Percentiles rank a stretch among this genome's conserved stretches.
Evolutionary conservation across 106 monocot genomes (phyloP).

Genomic region (Posidonia australis): DNA sequence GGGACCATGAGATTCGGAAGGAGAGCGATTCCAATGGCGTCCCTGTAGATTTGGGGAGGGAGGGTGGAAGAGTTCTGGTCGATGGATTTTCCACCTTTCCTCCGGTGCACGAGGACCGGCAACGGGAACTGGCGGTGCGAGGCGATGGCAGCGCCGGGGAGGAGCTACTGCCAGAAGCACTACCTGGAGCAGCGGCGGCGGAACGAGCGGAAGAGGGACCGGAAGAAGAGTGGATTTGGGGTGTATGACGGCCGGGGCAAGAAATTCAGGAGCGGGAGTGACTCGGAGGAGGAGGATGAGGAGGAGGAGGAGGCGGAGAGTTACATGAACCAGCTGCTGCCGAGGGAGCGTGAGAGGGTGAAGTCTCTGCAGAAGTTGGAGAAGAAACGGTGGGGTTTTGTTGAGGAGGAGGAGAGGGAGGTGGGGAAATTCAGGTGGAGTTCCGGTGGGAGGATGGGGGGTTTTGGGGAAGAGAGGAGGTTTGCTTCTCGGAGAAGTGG

Average conservation of each 20-base stretch:
- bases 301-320: slow-evolving; percentile 9
- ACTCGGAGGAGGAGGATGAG: slow-evolving; percentile 13
- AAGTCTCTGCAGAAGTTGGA: slow-evolving; percentile 3
- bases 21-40: too few relatives aligned
- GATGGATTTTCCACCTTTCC: slow-evolving; percentile 30
- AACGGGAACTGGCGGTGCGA: slow-evolving; percentile 38
- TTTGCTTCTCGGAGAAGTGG: neutral
- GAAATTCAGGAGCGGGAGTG: too few relatives aligned
- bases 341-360: slow-evolving; percentile 5
- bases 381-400: neutral
- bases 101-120: slow-evolving; percentile 34
- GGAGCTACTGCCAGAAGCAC: slow-evolving; percentile 34
- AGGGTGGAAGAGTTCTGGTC: neutral
- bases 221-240: slow-evolving; percentile 9
- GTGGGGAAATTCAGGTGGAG: neutral
- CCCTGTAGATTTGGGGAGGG: too few relatives aligned
- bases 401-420: neutral
- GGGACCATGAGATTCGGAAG: too few relatives aligned
- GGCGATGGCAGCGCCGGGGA: slow-evolving; percentile 33
- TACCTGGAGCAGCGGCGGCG: slow-evolving; percentile 36
- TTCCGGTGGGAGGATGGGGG: slow-evolving; percentile 1
- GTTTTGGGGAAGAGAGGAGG: neutral
- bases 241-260: neutral
- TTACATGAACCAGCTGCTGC: slow-evolving; percentile 13
- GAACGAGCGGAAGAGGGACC: slow-evolving; percentile 19